These are phyloP conservation scores for Hypholoma fasciculare DNA, from an alignment of 768 basidiomycete genomes.

Conservation along the genomic window DNA sequence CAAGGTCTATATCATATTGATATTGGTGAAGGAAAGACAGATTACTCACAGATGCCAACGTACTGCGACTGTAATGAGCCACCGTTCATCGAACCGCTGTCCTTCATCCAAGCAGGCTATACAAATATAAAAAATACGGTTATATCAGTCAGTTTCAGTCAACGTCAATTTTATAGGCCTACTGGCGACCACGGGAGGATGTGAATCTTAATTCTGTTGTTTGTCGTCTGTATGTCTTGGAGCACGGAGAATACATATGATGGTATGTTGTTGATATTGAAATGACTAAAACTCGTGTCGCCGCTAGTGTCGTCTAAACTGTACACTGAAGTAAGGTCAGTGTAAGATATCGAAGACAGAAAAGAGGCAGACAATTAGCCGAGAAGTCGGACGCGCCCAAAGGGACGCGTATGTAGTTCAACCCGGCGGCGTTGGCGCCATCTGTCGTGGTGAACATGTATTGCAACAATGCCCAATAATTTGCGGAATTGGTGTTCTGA, in stretches of 20 bases:
- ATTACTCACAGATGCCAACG: slow-evolving; percentile 45
- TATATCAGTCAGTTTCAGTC: neutral
- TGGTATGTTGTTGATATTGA: slow-evolving; percentile 59
- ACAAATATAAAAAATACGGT: neutral
- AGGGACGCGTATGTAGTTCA: slow-evolving; percentile 69
- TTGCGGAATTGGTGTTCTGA: slow-evolving; percentile 49
- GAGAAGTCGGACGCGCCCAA: slow-evolving; percentile 80
- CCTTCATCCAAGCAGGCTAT: slow-evolving; percentile 83
- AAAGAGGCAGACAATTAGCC: slow-evolving; percentile 37
- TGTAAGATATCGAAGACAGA: neutral
- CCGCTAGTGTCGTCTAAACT: slow-evolving; percentile 64
- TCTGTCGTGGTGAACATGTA: slow-evolving; percentile 65
- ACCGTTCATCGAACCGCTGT: slow-evolving; percentile 63
- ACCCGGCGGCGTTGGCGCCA: slow-evolving; percentile 60
- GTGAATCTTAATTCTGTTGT: slow-evolving; percentile 35
- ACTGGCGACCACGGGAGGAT: slow-evolving; percentile 72
- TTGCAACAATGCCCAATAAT: slow-evolving; percentile 59
- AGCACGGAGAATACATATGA: slow-evolving; percentile 64
- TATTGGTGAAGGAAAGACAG: neutral
- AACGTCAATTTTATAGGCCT: slow-evolving; percentile 17
- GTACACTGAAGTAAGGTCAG: slow-evolving; percentile 42
- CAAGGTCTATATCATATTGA: neutral
- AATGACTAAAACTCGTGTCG: slow-evolving; percentile 57
- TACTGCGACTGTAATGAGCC: slow-evolving; percentile 56
- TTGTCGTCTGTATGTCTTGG: slow-evolving; percentile 61